Evolutionary conservation across 2,329 filamentous ascomycete species (phyloP).

Genomic region (Penicillium sp.): DNA sequence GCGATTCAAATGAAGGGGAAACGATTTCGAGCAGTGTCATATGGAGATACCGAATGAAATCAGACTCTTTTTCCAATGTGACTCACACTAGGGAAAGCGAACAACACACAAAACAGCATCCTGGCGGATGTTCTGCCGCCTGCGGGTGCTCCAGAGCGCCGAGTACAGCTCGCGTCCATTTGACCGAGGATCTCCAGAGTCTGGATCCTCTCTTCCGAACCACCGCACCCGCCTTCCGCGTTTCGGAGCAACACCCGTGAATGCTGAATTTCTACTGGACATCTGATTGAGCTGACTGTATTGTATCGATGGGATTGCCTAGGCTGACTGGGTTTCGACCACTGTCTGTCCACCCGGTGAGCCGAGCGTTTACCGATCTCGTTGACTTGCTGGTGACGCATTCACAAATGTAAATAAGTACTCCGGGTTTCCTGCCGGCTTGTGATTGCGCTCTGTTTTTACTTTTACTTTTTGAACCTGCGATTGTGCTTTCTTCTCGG

Average conservation of each 20-base stretch:
- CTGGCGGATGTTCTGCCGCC: neutral
- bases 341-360: slow-evolving; percentile 39
- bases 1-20: neutral
- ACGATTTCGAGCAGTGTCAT: neutral
- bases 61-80: neutral
- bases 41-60: slow-evolving; percentile 19
- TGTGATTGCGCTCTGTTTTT: slow-evolving; percentile 32
- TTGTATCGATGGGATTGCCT: slow-evolving; percentile 23
- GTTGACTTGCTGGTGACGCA: slow-evolving; percentile 31
- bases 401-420: slow-evolving; percentile 37
- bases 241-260: slow-evolving; percentile 37
- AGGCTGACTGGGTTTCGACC: slow-evolving; percentile 24
- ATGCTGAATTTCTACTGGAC: slow-evolving; percentile 13
- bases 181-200: slow-evolving; percentile 44
- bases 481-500: slow-evolving; percentile 4
- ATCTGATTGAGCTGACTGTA: slow-evolving; percentile 16
- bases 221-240: slow-evolving; percentile 33
- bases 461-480: neutral
- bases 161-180: slow-evolving; percentile 33
- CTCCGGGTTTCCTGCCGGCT: slow-evolving; percentile 34
- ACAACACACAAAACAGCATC: neutral
- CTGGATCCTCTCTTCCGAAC: slow-evolving; percentile 46
- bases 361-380: slow-evolving; percentile 45
- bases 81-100: neutral
- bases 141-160: slow-evolving; percentile 9